These are phyloP conservation scores for Termitomyces sp. DNA, from an alignment of 768 basidiomycete species.

Conservation along the genomic window DNA sequence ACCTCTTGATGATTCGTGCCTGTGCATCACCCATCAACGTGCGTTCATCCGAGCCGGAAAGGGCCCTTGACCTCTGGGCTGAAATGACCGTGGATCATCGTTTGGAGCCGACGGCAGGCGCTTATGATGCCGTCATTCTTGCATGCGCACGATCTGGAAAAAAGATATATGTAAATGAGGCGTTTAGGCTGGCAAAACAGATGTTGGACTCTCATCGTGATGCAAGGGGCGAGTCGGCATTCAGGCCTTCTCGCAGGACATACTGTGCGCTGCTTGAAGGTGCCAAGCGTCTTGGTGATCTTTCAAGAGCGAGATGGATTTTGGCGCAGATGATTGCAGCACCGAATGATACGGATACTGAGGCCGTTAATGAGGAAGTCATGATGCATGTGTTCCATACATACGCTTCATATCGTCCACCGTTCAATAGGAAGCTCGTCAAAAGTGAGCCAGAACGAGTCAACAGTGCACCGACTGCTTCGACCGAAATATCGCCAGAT, in stretches of 20 bases:
- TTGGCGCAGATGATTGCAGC: conserved; percentile 73
- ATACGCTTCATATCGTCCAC: conserved; percentile 75
- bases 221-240: conserved; percentile 48
- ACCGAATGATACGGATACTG: conserved; percentile 14
- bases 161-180: conserved; percentile 68
- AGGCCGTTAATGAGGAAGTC: conserved; percentile 53
- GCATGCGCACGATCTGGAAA: conserved; percentile 68
- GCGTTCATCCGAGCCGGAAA: conserved; percentile 72
- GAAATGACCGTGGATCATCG: conserved; percentile 81
- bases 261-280: conserved; percentile 88
- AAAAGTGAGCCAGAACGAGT: conserved; percentile 22
- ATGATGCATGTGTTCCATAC: conserved; percentile 85
- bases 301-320: conserved; percentile 83
- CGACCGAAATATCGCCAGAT: neutral
- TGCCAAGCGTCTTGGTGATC: conserved; percentile 80
- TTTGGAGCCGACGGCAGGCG: conserved; percentile 54
- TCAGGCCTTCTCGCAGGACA: conserved; percentile 57
- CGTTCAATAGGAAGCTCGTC: conserved; percentile 52
- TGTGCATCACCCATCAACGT: conserved; percentile 54
- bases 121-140: conserved; percentile 80
- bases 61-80: conserved; percentile 87
- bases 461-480: neutral
- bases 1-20: conserved; percentile 82
- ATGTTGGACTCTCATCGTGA: conserved; percentile 81
- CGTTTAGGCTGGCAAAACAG: conserved; percentile 76